These are phyloP conservation scores for Candida jianshihensis DNA, from an alignment of 805 yeast genomes.

Conservation along the genomic window DNA sequence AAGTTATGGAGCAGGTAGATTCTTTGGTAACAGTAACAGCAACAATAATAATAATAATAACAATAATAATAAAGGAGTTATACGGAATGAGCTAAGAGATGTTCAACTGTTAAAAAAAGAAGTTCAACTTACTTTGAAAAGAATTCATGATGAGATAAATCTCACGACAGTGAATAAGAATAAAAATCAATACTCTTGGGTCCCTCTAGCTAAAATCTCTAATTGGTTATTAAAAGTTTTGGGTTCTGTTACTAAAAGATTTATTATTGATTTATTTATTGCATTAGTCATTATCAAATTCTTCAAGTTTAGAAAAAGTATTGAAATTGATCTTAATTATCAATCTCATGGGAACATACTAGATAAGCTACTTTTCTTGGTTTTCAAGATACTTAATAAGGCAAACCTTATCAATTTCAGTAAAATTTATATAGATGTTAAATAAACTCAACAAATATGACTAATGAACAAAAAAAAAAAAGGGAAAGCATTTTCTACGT, in stretches of 20 bases:
- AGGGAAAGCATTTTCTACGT: too few species aligned
- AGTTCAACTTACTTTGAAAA: constrained; percentile 18
- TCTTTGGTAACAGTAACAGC: constrained; percentile 2
- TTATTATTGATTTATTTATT: constrained; percentile 13
- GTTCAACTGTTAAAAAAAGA: constrained; percentile 20
- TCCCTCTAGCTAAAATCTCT: constrained; percentile 2
- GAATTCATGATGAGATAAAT: constrained; percentile 19
- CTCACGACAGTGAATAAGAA: constrained; percentile 6
- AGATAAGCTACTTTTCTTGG: constrained; percentile 5
- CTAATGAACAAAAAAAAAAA: neutral
- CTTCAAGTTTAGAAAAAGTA: constrained; percentile 16
- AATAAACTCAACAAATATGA: constrained; percentile 3
- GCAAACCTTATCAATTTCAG: constrained; percentile 14
- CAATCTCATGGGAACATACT: constrained; percentile 4
- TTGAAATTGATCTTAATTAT: constrained; percentile 9
- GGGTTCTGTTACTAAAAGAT: constrained; percentile 9
- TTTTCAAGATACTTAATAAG: constrained; percentile 12
- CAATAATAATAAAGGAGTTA: neutral
- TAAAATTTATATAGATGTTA: constrained; percentile 15
- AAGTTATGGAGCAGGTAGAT: neutral
- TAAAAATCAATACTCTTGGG: neutral
- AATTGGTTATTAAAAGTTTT: constrained; percentile 5
- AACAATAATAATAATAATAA: constrained; percentile 6
- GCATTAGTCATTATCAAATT: constrained; percentile 15
- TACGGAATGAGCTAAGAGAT: constrained; percentile 15